Conservation (phyloP, 1,284 basidiomycete species). For the Tranzscheliella williamsii region DNA sequence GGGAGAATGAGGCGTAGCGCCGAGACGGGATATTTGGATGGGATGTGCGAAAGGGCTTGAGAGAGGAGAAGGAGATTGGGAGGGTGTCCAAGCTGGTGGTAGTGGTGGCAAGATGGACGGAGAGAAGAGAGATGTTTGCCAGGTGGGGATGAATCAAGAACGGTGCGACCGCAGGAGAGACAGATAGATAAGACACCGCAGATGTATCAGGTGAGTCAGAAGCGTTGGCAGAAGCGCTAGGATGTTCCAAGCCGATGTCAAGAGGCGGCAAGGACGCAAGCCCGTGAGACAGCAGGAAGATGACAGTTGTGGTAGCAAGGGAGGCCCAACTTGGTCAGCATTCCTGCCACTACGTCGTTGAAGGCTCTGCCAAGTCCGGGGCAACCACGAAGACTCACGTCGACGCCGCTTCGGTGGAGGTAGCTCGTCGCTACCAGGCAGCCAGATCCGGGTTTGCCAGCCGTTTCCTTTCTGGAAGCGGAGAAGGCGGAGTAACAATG, state of each 20-base stretch:
- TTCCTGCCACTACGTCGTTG: not conserved
- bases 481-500: not conserved
- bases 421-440: no score
- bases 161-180: constrained; percentile 38
- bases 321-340: not conserved
- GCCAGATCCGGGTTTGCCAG: not conserved
- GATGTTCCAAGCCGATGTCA: constrained; percentile 6
- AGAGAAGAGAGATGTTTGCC: constrained; percentile 1
- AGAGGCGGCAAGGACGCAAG: not conserved
- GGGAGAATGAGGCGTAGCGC: constrained; percentile 1
- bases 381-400: not conserved
- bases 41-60: constrained; percentile 15
- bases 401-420: not conserved
- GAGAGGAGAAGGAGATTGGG: not conserved
- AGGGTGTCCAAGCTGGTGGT: constrained; percentile 20
- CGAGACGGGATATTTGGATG: constrained; percentile 4
- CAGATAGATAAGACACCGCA: constrained; percentile 39
- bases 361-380: not conserved
- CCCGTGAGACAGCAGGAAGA: constrained; percentile 1
- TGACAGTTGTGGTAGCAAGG: not conserved
- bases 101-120: constrained; percentile 25
- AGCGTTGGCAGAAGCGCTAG: constrained; percentile 1
- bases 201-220: constrained; percentile 25
- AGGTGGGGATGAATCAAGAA: not conserved
- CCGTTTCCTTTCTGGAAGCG: not conserved